Conservation (phyloP, 345 rosid species). For the Citrus hindsii region DNA sequence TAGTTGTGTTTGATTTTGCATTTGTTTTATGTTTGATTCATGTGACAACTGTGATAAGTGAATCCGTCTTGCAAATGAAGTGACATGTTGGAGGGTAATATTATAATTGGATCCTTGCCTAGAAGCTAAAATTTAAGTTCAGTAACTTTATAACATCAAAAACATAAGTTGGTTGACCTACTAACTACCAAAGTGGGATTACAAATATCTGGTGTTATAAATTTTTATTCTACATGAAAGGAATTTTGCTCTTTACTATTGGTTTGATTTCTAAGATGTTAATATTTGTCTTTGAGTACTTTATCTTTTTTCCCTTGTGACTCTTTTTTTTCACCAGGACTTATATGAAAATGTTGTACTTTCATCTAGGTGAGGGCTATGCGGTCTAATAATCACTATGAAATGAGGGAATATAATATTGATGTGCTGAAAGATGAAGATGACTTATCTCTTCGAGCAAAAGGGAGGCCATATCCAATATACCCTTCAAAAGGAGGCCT, state of each 20-base stretch:
- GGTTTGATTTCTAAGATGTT: neutral
- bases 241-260: neutral
- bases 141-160: neutral
- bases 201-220: neutral
- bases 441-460: slow-evolving; percentile 45
- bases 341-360: slow-evolving; percentile 6
- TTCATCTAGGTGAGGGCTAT: slow-evolving; percentile 51
- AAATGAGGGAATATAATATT: slow-evolving; percentile 81
- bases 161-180: neutral
- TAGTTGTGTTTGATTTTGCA: neutral
- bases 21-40: neutral
- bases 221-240: neutral
- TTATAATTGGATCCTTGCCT: neutral
- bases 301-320: neutral
- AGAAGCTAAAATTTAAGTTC: neutral
- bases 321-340: slow-evolving; percentile 6
- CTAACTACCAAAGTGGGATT: neutral
- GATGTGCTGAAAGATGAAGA: slow-evolving; percentile 72
- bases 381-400: slow-evolving; percentile 69
- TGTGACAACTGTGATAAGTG: neutral
- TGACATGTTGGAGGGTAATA: neutral
- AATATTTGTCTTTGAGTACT: neutral
- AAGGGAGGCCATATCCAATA: slow-evolving; percentile 83
- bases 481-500: slow-evolving; percentile 93
- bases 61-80: neutral